These are phyloP conservation scores for Gossypium ekmanianum DNA, from an alignment of 345 rosid genomes.

Conservation along the genomic window DNA sequence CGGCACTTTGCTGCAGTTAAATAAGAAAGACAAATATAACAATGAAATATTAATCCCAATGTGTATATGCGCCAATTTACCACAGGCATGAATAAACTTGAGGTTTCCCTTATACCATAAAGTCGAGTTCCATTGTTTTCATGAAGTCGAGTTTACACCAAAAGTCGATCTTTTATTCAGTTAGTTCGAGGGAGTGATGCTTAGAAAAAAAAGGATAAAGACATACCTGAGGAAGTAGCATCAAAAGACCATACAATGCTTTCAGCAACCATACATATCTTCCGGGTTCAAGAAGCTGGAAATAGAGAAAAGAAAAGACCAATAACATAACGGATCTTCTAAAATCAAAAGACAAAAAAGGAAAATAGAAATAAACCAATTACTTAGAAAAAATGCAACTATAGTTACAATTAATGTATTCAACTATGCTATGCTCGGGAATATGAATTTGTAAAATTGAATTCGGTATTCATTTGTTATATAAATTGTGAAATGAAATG, in stretches of 20 bases:
- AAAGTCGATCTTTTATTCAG: not conserved
- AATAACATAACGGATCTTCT: not conserved
- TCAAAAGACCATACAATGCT: conserved; percentile 90
- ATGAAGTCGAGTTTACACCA: not conserved
- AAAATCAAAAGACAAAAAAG: conserved; percentile 1
- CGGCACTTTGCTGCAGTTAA: conserved; percentile 80
- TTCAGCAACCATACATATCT: conserved; percentile 84
- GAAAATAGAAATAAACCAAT: conserved; percentile 3
- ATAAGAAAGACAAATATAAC: not conserved
- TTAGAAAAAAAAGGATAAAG: not conserved
- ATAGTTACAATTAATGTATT: not conserved
- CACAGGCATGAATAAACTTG: not conserved
- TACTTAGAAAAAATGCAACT: conserved; percentile 6
- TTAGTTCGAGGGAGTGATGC: not conserved
- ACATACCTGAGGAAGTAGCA: conserved; percentile 96
- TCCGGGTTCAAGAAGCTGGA: conserved; percentile 95
- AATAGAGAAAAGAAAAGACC: conserved; percentile 10
- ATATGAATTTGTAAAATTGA: not conserved
- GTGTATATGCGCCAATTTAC: not conserved
- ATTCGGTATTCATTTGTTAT: not conserved
- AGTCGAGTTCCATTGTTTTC: not conserved
- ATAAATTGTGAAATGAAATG: not conserved
- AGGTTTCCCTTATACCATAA: not conserved
- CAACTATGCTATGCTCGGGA: not conserved
- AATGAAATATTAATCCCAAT: not conserved